These are phyloP conservation scores for Suillus alpinus DNA, from an alignment of 768 basidiomycete species.

Conservation along the genomic window DNA sequence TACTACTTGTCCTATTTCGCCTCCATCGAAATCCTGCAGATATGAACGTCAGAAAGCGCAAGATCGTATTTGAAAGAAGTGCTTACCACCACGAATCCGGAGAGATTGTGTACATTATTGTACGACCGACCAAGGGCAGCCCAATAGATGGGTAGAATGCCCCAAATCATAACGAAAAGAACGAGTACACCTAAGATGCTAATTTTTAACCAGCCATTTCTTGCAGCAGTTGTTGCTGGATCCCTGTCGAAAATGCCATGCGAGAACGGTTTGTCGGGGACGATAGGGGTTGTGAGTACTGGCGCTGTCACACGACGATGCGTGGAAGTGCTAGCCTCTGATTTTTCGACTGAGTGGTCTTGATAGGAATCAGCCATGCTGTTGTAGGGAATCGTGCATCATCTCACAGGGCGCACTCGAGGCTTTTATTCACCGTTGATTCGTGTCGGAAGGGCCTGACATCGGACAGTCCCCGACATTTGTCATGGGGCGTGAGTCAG, in stretches of 20 bases:
- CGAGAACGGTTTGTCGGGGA: slow-evolving; percentile 19
- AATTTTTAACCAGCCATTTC: slow-evolving; percentile 41
- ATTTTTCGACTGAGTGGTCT: neutral
- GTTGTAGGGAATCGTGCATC: neutral
- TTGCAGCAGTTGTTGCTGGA: slow-evolving; percentile 26
- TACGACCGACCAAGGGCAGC: slow-evolving; percentile 50
- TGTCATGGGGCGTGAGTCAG: neutral
- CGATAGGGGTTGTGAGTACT: slow-evolving; percentile 10
- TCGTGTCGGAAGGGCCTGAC: neutral
- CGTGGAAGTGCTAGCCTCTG: neutral
- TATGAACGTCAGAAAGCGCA: neutral
- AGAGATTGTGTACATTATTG: slow-evolving; percentile 36
- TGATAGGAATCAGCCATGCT: neutral
- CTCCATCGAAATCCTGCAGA: slow-evolving; percentile 59
- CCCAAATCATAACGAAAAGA: slow-evolving; percentile 44
- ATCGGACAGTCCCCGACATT: neutral
- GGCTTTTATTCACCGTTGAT: neutral
- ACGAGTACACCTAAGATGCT: slow-evolving; percentile 35
- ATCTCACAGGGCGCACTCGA: no score
- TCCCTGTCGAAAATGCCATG: slow-evolving; percentile 29
- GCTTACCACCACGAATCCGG: slow-evolving; percentile 60
- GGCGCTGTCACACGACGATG: neutral
- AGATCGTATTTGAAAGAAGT: neutral
- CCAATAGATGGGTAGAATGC: slow-evolving; percentile 59
- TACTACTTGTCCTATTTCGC: slow-evolving; percentile 46